Conservation (phyloP, 2,329 filamentous ascomycete species). For the Colletotrichum eleusines region DNA sequence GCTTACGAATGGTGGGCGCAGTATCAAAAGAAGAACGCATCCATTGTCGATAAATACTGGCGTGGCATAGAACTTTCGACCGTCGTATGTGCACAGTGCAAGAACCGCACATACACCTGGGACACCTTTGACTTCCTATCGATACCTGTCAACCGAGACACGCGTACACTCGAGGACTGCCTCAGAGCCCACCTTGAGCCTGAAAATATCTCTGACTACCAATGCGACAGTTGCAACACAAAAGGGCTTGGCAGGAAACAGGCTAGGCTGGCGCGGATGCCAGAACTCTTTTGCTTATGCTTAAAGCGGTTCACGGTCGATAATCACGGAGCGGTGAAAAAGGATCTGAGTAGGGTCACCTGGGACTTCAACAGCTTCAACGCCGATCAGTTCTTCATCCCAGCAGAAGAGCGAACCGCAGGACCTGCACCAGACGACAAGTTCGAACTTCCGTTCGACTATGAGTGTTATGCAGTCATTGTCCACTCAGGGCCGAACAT, state of each 20-base stretch:
- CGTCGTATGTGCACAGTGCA: conserved; percentile 73
- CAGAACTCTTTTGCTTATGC: conserved; percentile 81
- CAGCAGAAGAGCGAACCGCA: conserved; percentile 50
- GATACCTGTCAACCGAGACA: conserved; percentile 53
- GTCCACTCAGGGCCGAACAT: conserved; percentile 78
- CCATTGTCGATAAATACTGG: conserved; percentile 84
- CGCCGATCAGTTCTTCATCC: conserved; percentile 59
- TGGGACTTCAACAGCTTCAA: conserved; percentile 82
- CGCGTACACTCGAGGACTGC: conserved; percentile 68
- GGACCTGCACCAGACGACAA: conserved; percentile 49
- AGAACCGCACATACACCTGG: conserved; percentile 61
- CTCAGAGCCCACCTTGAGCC: conserved; percentile 77
- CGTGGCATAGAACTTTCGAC: conserved; percentile 80
- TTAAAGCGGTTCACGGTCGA: conserved; percentile 69
- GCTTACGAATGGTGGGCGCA: conserved; percentile 80
- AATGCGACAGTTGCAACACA: conserved; percentile 80
- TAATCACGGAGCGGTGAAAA: conserved; percentile 50
- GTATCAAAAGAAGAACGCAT: conserved; percentile 76
- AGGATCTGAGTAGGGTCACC: conserved; percentile 79
- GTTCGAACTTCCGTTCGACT: conserved; percentile 72
- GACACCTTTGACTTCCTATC: conserved; percentile 67
- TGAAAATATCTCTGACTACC: conserved; percentile 75
- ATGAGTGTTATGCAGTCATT: conserved; percentile 89
- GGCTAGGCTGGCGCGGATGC: conserved; percentile 81
- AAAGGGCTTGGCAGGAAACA: conserved; percentile 77